Evolutionary conservation across 2,329 filamentous ascomycete genomes (phyloP), one percentile per base, ranked within the genome.

Genomic region (Juglanconis oblonga): DNA sequence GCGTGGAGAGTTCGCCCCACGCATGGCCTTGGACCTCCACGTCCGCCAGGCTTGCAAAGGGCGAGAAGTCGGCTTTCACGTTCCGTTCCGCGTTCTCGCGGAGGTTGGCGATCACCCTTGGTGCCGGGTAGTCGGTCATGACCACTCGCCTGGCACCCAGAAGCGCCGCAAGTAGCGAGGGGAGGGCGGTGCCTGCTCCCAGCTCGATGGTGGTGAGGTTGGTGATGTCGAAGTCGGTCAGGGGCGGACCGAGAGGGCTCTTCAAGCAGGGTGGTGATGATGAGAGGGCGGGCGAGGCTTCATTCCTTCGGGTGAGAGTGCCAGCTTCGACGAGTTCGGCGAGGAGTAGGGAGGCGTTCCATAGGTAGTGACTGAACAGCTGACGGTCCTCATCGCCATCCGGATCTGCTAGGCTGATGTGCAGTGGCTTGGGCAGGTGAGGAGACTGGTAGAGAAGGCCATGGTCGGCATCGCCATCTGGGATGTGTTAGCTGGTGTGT

Each of bases 351-450:
- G 77, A 80, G 6, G 87, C 79, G 72, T 92, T 92, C 88, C 88
- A 92, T 32, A 91, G 73, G 71, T 87, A 90, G 69, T 92, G 88
- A 63, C 86, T 85, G 69, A 90, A 91, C 49, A 91, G 79, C 24
- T 73, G 71, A 53, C 87, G 75, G 66, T 86, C 82, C 35, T 79
- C 73, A 57, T 87, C 83, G 36, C 72, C 76, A 36, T 75, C 70
- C 11, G 74, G 85, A 66, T 83, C 76, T 29, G 77, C 72, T 17
- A 83, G 75, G 8, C 73, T 73, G 66, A 84, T 74, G 49, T 70
- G 64, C 49, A 84, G 68, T 10, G 77, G 75, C 55, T 68, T 70
- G 14, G 77, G 79, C 14, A 84, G 76, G 61, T 77, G 75, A 42
- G 77, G 82, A 61, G 80, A 86, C 24, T 74, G 76, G 73, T 90